Evolutionary conservation across 2,329 filamentous ascomycete species (phyloP).

Genomic region (Hypomyces perniciosus): DNA sequence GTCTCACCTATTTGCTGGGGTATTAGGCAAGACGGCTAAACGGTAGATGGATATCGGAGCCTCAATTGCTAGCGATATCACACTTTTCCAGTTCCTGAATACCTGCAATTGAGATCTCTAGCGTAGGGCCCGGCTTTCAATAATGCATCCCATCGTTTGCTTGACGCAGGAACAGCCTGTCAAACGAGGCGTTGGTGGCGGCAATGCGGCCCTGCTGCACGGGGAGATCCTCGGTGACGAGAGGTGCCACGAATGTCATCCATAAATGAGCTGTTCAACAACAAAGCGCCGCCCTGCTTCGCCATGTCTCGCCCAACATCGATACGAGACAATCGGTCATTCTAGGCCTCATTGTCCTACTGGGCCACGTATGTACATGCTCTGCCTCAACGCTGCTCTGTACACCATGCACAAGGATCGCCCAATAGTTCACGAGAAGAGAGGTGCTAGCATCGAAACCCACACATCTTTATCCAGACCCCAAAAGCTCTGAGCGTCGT

Average conservation of each 20-base stretch:
- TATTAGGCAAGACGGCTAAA: too few species aligned
- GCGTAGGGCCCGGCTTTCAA: too few species aligned
- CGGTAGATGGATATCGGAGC: too few species aligned
- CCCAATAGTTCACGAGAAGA: background rate
- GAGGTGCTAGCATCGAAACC: background rate
- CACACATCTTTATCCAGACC: background rate
- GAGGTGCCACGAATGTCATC: background rate
- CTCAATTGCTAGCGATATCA: too few species aligned
- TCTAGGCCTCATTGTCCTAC: background rate
- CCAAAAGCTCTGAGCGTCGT: background rate
- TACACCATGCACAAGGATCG: background rate
- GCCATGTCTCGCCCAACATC: background rate
- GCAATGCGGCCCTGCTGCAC: background rate
- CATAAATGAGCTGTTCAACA: background rate
- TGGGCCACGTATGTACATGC: background rate
- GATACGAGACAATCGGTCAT: too few species aligned
- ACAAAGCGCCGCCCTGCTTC: background rate
- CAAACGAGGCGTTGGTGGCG: background rate
- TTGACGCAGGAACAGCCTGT: too few species aligned
- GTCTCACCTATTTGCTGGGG: too few species aligned
- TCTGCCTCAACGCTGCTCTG: background rate
- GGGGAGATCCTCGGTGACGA: background rate
- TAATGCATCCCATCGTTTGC: too few species aligned
- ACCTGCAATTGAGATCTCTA: too few species aligned
- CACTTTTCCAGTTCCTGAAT: too few species aligned